Conservation (phyloP, 2,329 filamentous ascomycete species). For the Emmonsiellopsis sp. region DNA sequence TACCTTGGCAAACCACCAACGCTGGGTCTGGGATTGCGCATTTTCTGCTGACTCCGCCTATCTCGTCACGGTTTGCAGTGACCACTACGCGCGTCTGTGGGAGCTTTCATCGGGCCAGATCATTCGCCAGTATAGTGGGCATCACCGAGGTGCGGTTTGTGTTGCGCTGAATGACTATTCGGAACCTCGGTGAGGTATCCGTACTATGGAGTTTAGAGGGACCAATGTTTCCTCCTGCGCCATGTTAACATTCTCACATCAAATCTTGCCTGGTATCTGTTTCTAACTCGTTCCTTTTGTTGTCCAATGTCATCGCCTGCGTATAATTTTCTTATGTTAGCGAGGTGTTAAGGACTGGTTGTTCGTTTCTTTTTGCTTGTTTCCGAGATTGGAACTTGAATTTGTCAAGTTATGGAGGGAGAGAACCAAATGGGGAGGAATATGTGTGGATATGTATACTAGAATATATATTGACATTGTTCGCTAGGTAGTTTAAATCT, state of each 20-base stretch:
- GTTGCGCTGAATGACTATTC: constrained; percentile 83
- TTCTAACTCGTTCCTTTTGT: background rate
- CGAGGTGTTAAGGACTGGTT: constrained; percentile 2
- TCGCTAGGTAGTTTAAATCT: no score
- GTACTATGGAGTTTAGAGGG: background rate
- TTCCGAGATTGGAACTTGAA: no score
- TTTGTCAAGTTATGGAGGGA: no score
- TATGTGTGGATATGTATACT: no score
- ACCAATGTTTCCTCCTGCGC: background rate
- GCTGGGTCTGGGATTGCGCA: constrained; percentile 96
- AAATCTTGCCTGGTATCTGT: background rate
- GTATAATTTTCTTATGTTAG: constrained; percentile 5
- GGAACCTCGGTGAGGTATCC: constrained; percentile 27
- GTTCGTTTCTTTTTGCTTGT: background rate
- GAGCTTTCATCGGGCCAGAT: constrained; percentile 78
- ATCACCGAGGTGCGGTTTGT: constrained; percentile 84
- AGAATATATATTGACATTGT: no score
- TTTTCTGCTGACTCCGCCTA: constrained; percentile 92
- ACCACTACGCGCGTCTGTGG: constrained; percentile 89
- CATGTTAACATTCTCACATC: no score
- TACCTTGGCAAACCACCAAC: constrained; percentile 79
- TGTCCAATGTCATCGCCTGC: background rate
- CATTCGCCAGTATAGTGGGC: constrained; percentile 90
- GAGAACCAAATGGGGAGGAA: no score
- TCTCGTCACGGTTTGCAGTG: constrained; percentile 82